A percentile compares a stretch with the other conserved stretches of the same genome.
Conservation (phyloP, 768 basidiomycete species). For the Termitomyces eurrhizus region DNA sequence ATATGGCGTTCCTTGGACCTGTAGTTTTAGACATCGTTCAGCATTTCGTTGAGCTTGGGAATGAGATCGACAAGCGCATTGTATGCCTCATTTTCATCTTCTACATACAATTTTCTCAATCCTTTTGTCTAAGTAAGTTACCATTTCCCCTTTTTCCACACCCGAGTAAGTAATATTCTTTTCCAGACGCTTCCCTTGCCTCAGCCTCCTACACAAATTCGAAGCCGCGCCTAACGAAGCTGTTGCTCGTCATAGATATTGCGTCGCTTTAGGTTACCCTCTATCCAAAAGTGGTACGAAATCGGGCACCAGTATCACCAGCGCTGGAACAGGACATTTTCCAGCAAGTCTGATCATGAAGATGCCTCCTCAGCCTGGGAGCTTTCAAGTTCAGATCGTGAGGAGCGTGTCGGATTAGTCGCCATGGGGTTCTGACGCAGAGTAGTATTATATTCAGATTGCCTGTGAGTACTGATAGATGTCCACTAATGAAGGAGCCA, state of each 20-base stretch:
- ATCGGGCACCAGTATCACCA: slow-evolving; percentile 43
- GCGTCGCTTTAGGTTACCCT: slow-evolving; percentile 46
- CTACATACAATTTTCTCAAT: not conserved
- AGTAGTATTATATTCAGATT: too few relatives aligned
- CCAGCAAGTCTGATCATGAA: slow-evolving; percentile 18
- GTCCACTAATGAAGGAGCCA: too few relatives aligned
- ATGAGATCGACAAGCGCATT: slow-evolving; percentile 82
- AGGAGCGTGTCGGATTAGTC: too few relatives aligned
- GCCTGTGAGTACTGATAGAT: too few relatives aligned
- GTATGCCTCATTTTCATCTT: too few relatives aligned
- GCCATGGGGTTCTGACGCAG: too few relatives aligned
- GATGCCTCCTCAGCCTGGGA: slow-evolving; percentile 15
- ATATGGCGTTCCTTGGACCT: slow-evolving; percentile 23
- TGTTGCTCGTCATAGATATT: not conserved
- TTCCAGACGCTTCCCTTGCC: slow-evolving; percentile 34
- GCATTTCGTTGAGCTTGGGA: slow-evolving; percentile 95
- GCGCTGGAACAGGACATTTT: slow-evolving; percentile 44
- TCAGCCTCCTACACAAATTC: slow-evolving; percentile 77
- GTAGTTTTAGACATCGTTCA: slow-evolving; percentile 86
- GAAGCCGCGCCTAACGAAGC: slow-evolving; percentile 56
- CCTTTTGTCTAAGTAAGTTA: slow-evolving; percentile 40
- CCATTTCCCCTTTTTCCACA: not conserved
- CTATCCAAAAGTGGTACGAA: slow-evolving; percentile 52
- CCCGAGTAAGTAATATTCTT: slow-evolving; percentile 18
- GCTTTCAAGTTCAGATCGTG: too few relatives aligned